Evolutionary conservation across 768 basidiomycete genomes (phyloP), one percentile per base, ranked within the genome.

Genomic region (Boletales sp.): DNA sequence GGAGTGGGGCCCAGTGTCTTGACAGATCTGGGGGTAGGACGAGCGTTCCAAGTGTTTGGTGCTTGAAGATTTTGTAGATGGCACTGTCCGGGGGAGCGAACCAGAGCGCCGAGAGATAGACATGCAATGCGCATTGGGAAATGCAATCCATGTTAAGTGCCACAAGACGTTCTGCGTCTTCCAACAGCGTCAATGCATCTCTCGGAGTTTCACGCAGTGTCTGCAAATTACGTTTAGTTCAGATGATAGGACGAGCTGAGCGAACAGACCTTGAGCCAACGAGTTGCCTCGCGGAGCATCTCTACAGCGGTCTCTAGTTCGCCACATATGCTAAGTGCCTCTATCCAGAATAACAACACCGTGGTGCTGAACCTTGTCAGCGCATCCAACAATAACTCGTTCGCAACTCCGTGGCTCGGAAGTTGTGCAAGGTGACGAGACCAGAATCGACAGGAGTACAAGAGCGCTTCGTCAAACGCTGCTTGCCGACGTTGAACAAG

Each of bases 361-460:
- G 48, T 19, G 19, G 39, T 48, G 34, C 49, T 55, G 53, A 61
- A 61, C 19, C 7, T 30, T 17, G 44, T 50, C 30, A 61, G 15
- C 1, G 43, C 53, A 21, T 11, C 18, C 13, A 61, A 13, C 19
- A 61, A n/a, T 13, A n/a, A 30, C 2, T 61, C 54, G 7, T 46
- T 43, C 7, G 54, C 44, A 21, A 46, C n/a, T 0, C 53, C 53
- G 8, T 47, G 53, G 1, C 30, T 41, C 18, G 53, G 44, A n/a
- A 58, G 48, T 25, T 37, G 61, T 2, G 50, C 17, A 2, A 61
- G 54, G 35, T 61, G 60, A 41, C 35, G 49, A 1, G 59, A 46
- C 58, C 58, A 60, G 33, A 48, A 60, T 10, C 51, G 54, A 56
- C 58, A 60, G 3, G 58, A 54, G 30, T 60, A 60, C 6, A 42